Conservation (phyloP, 169 alveolate species). For the Besnoitia besnoiti region DNA sequence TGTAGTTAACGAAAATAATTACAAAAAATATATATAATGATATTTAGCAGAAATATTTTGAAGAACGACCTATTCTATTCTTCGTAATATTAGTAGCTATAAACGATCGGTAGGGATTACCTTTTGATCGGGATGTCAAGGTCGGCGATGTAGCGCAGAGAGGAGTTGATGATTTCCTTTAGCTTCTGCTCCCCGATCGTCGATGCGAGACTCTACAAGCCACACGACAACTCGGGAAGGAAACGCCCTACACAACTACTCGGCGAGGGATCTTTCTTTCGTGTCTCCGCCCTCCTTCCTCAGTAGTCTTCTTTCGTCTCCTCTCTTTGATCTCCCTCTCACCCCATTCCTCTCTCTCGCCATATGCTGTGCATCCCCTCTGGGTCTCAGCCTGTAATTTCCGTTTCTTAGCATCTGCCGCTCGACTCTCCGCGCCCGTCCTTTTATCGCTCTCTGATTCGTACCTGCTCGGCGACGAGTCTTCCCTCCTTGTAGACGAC, state of each 20-base stretch:
- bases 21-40: no score
- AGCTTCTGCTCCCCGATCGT: slow-evolving; percentile 87
- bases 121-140: slow-evolving; percentile 94
- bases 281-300: background rate
- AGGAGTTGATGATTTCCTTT: slow-evolving; percentile 86
- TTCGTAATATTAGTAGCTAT: no score
- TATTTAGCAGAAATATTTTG: no score
- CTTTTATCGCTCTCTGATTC: no score
- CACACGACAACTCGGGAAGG: background rate
- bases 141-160: slow-evolving; percentile 88
- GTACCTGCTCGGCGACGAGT: slow-evolving; percentile 73
- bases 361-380: background rate
- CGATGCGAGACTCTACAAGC: slow-evolving; percentile 72
- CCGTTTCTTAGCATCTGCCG: no score
- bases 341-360: background rate
- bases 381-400: no score
- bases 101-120: slow-evolving; percentile 43
- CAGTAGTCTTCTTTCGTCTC: background rate
- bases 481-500: slow-evolving; percentile 86
- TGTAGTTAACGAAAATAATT: no score
- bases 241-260: background rate
- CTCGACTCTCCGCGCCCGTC: no score
- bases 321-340: background rate
- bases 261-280: background rate
- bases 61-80: no score